Evolutionary conservation across 2,329 filamentous ascomycete genomes (phyloP), one percentile per base, ranked within the genome.

Genomic region (Ophiostoma novo-ulmi): DNA sequence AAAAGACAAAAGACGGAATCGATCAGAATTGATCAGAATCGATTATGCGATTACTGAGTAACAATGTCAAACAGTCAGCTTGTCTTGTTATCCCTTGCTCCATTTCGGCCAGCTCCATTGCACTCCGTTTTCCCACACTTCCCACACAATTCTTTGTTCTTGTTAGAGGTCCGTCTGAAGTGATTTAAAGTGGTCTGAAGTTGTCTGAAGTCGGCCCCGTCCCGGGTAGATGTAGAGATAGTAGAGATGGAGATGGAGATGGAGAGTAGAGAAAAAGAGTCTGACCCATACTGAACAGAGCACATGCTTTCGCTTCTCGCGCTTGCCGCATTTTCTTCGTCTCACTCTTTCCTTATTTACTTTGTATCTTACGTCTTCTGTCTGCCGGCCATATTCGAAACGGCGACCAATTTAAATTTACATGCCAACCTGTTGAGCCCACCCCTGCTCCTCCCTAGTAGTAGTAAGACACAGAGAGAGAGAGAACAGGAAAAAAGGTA

Each of bases 131-230:
- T 14, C 13, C 63, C 17, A 36, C 8, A 39, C 35, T n/a, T 14
- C 13, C 63, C 17, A 36, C 8, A 39, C 35, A 22, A 65, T 65
- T 65, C 63, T 39, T 65, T 22, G 63, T 39, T 39, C 20, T 63
- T 63, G 63, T 65, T 13, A 39, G 63, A 65, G 35, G 35, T 22
- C 36, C 63, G 63, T 65, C 63, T 65, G 58, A 36, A 35, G 58
- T 61, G 55, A 31, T 22, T 31, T 31, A 31, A 31, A 31, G 31
- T 10, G 14, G 61, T 58, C n/a, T 58, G 22, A n/a, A 48, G 20
- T 48, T 13, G 17, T 48, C 44, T 5, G 44, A 44, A 44, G 44
- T 31, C 31, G 31, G 31, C 31, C 31, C 31, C 31, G 31, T 31
- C 31, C 31, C 31, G 31, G 31, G 31, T 31, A 31, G 31, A 31